These are phyloP conservation scores for Erodium trifolium DNA, from an alignment of 441 rosid species.

Conservation along the genomic window DNA sequence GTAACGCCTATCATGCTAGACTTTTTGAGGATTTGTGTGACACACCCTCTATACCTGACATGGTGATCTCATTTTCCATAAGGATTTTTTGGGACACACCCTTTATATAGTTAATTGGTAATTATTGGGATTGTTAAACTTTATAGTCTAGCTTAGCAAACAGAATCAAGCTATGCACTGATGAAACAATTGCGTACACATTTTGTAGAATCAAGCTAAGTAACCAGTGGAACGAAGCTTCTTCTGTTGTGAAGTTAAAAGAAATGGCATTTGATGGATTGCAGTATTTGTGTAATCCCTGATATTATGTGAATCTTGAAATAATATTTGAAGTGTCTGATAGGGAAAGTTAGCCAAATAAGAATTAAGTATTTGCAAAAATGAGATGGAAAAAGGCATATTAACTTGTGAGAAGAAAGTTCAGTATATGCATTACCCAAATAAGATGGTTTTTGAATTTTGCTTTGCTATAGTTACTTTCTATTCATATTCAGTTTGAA, in stretches of 20 bases:
- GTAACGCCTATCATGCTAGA: background rate
- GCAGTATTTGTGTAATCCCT: background rate
- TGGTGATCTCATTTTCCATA: background rate
- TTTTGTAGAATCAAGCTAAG: background rate
- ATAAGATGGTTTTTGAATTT: no score
- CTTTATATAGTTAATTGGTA: background rate
- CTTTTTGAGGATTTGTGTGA: background rate
- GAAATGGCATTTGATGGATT: background rate
- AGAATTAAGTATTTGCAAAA: background rate
- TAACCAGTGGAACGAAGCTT: constrained; percentile 4
- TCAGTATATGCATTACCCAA: no score
- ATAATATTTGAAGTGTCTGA: background rate
- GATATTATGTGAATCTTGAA: background rate
- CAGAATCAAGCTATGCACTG: background rate
- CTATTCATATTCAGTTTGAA: no score
- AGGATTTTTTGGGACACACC: no score
- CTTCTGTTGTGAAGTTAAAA: constrained; percentile 7
- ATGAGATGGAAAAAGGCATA: background rate
- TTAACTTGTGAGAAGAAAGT: background rate
- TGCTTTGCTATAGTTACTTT: no score
- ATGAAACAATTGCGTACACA: background rate
- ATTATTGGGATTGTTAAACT: background rate
- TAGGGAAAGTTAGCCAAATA: background rate
- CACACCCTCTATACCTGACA: background rate
- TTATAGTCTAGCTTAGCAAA: background rate